Conservation (phyloP, 1,284 basidiomycete genomes). For the Xerocomus minutiporus region DNA sequence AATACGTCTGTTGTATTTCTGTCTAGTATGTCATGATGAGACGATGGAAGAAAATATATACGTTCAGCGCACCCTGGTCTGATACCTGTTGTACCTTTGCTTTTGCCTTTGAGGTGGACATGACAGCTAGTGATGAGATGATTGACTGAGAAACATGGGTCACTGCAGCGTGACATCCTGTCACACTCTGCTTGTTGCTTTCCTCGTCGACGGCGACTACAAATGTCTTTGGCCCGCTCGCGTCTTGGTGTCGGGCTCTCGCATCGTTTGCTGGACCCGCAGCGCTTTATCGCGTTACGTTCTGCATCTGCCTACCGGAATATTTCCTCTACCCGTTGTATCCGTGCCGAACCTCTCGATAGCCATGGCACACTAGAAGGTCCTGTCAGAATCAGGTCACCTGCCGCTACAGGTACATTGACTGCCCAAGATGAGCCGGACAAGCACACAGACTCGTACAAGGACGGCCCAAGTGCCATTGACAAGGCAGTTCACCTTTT, state of each 20-base stretch:
- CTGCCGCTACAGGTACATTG: conserved; percentile 39
- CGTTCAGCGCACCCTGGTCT: conserved; percentile 60
- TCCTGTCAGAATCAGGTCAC: conserved; percentile 30
- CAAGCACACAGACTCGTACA: conserved; percentile 62
- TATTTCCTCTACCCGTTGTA: conserved; percentile 23
- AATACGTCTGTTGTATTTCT: conserved; percentile 78
- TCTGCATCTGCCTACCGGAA: conserved; percentile 43
- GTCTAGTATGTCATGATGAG: conserved; percentile 44
- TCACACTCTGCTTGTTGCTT: conserved; percentile 25
- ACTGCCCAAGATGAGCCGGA: conserved; percentile 43
- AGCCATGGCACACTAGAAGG: conserved; percentile 22
- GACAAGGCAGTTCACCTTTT: conserved; percentile 96
- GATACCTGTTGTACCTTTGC: conserved; percentile 50
- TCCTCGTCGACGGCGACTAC: conserved; percentile 29
- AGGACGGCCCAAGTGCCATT: conserved; percentile 78
- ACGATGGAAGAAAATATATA: conserved; percentile 1
- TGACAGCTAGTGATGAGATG: conserved; percentile 32
- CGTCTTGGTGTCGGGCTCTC: conserved; percentile 32
- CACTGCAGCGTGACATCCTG: conserved; percentile 37
- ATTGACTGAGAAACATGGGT: conserved; percentile 44
- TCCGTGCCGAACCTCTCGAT: conserved; percentile 21
- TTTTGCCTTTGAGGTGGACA: conserved; percentile 47
- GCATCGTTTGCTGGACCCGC: conserved; percentile 26
- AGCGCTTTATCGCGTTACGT: conserved; percentile 29
- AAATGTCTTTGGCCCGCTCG: conserved; percentile 47